A percentile compares a stretch with the other conserved stretches of the same genome.
Evolutionary conservation across 2,329 filamentous ascomycete genomes (phyloP).

Genomic region (Chaetomiaceae sp.): DNA sequence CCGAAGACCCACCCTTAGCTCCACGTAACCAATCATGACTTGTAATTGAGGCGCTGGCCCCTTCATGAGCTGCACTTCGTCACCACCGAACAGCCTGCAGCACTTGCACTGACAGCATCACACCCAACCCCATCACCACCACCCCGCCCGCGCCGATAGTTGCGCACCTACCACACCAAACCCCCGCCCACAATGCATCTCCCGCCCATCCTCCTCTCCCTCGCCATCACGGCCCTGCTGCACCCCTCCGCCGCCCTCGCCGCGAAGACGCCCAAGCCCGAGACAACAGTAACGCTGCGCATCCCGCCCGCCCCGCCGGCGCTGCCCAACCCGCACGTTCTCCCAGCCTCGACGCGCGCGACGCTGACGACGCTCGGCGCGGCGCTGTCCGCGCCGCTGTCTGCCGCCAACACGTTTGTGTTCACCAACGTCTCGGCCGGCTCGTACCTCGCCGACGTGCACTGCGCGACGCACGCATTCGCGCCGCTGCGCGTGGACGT

Average conservation of each 20-base stretch:
- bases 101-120: background rate
- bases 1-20: background rate
- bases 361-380: constrained; percentile 43
- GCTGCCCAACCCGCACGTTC: constrained; percentile 44
- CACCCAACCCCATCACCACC: background rate
- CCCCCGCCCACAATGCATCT: constrained; percentile 6
- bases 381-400: constrained; percentile 53
- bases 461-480: constrained; percentile 69
- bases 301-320: constrained; percentile 31
- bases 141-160: background rate
- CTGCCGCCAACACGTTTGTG: constrained; percentile 62
- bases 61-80: constrained; percentile 10
- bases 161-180: background rate
- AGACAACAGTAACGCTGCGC: constrained; percentile 41
- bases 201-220: constrained; percentile 23
- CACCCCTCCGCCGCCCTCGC: constrained; percentile 24
- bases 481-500: constrained; percentile 77
- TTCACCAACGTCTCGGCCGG: constrained; percentile 67
- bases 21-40: constrained; percentile 9
- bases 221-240: constrained; percentile 19
- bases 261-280: constrained; percentile 25
- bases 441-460: constrained; percentile 77
- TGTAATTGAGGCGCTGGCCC: background rate
- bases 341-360: constrained; percentile 61
- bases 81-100: constrained; percentile 4